A percentile compares a stretch with the other conserved stretches of the same genome.
Evolutionary conservation across 371 early-diverging fungal species (phyloP).

Genomic region (Nematocida sp.): DNA sequence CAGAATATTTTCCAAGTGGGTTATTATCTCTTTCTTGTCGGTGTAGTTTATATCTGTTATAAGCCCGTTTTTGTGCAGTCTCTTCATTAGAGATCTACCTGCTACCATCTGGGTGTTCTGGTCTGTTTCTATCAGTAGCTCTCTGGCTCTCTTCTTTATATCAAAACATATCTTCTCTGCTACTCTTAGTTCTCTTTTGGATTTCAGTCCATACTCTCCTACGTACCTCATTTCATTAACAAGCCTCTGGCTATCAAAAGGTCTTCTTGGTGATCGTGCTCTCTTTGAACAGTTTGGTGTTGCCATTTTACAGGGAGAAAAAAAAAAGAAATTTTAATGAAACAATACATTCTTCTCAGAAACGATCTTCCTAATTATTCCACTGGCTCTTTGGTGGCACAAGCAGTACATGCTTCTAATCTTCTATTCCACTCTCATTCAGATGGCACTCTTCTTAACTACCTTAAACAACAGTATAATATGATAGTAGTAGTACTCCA

Average conservation of each 20-base stretch:
- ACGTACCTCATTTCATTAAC: slow-evolving; percentile 93
- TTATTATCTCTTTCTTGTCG: slow-evolving; percentile 71
- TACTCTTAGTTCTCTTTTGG: slow-evolving; percentile 99
- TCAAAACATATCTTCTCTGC: slow-evolving; percentile 88
- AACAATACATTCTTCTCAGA: slow-evolving; percentile 55
- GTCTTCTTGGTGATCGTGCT: slow-evolving; percentile 93
- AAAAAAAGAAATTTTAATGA: slow-evolving; percentile 40
- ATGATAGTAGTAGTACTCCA: slow-evolving; percentile 58
- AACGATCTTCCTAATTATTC: slow-evolving; percentile 49
- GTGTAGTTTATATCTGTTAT: slow-evolving; percentile 57
- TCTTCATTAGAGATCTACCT: slow-evolving; percentile 94
- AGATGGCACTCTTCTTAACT: slow-evolving; percentile 21
- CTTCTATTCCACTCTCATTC: slow-evolving; percentile 25
- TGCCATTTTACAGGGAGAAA: slow-evolving; percentile 50
- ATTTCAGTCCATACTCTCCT: slow-evolving; percentile 94
- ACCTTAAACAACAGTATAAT: slow-evolving; percentile 10
- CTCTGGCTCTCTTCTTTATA: slow-evolving; percentile 98
- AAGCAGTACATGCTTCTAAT: slow-evolving; percentile 58
- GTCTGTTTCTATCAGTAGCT: slow-evolving; percentile 87
- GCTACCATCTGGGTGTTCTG: slow-evolving; percentile 94
- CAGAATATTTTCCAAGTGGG: slow-evolving; percentile 94
- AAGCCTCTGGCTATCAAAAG: slow-evolving; percentile 93
- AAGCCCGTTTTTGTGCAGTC: slow-evolving; percentile 66
- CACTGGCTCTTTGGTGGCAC: slow-evolving; percentile 55
- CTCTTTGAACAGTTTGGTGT: slow-evolving; percentile 70